These are phyloP conservation scores for Zalaria sp. DNA, from an alignment of 2,329 filamentous ascomycete species.

Conservation along the genomic window DNA sequence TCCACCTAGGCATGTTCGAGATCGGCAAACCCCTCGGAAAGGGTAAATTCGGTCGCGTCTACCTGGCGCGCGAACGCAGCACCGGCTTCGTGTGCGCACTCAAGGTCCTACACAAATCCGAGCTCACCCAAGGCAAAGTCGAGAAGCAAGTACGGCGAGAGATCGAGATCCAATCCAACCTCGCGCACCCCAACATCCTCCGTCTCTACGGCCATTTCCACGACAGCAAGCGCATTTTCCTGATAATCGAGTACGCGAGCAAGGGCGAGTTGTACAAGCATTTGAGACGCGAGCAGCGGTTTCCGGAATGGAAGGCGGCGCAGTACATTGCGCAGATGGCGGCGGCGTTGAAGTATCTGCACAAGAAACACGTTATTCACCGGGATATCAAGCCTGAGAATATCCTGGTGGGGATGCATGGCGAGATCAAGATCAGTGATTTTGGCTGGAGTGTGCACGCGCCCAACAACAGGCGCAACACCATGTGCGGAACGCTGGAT, in stretches of 20 bases:
- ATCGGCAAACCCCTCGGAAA: conserved; percentile 73
- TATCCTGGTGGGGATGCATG: conserved; percentile 10
- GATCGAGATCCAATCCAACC: conserved; percentile 11
- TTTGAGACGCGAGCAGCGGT: conserved; percentile 8
- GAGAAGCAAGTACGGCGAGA: conserved; percentile 44
- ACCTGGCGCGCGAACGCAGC: conserved; percentile 62
- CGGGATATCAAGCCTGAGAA: conserved; percentile 11
- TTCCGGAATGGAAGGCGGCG: conserved; percentile 10
- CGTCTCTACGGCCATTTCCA: conserved; percentile 10
- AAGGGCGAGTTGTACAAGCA: conserved; percentile 11
- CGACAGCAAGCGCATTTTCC: conserved; percentile 11
- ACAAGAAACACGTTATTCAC: conserved; percentile 11
- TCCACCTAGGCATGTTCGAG: conserved; percentile 85
- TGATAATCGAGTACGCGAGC: conserved; percentile 10
- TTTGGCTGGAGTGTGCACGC: conserved; percentile 11
- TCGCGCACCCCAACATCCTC: conserved; percentile 10
- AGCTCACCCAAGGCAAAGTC: conserved; percentile 62
- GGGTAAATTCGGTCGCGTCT: conserved; percentile 73
- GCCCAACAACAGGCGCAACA: conserved; percentile 10
- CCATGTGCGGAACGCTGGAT: conserved; percentile 10
- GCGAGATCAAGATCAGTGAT: conserved; percentile 11
- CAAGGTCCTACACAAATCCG: conserved; percentile 71
- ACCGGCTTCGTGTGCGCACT: conserved; percentile 71
- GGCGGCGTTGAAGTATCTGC: conserved; percentile 8
- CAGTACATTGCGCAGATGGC: conserved; percentile 9